These are phyloP conservation scores for Talaromyces sp. DNA, from an alignment of 2,329 filamentous ascomycete species.

Conservation along the genomic window DNA sequence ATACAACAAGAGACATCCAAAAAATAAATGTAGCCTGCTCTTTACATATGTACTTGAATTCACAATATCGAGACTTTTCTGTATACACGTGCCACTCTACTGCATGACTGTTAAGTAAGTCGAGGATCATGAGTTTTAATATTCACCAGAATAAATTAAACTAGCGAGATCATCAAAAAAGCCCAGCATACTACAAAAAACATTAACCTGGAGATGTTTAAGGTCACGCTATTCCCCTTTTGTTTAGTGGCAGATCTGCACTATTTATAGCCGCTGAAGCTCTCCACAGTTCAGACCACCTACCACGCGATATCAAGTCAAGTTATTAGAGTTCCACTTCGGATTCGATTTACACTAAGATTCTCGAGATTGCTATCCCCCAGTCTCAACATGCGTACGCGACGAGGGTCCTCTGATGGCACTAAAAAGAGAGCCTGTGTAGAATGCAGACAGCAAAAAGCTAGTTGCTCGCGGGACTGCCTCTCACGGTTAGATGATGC, in stretches of 20 bases:
- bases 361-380: background rate
- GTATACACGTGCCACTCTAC: background rate
- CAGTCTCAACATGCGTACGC: background rate
- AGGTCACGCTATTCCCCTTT: background rate
- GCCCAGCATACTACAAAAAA: background rate
- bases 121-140: background rate
- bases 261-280: background rate
- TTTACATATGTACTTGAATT: background rate
- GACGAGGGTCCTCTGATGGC: background rate
- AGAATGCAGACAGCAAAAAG: slow-evolving; percentile 2
- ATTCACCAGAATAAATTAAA: background rate
- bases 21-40: background rate
- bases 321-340: no score
- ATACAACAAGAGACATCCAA: background rate
- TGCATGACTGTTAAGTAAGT: background rate
- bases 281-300: background rate
- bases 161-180: background rate
- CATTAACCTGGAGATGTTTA: background rate
- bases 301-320: no score
- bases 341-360: background rate
- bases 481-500: background rate
- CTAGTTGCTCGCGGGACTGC: background rate
- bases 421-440: background rate
- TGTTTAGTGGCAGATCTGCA: background rate
- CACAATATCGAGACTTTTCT: background rate